Conservation (phyloP, 257 asterid species). For the Knoxia roxburghii region DNA sequence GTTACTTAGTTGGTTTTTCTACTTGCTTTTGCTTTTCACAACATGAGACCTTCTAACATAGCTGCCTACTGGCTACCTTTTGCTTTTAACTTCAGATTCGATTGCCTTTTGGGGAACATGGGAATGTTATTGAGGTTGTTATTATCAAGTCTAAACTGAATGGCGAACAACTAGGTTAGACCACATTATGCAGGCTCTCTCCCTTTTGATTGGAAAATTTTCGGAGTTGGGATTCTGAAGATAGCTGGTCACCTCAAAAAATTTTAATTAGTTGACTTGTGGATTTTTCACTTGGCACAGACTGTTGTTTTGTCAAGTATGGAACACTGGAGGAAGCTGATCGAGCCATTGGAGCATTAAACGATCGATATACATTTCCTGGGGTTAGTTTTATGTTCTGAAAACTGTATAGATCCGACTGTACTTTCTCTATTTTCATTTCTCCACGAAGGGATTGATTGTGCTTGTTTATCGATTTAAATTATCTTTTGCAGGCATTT, state of each 20-base stretch:
- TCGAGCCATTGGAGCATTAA: constrained; percentile 57
- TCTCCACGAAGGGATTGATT: not conserved
- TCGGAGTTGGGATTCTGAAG: not conserved
- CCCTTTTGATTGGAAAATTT: not conserved
- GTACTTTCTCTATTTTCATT: not conserved
- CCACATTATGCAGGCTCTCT: not conserved
- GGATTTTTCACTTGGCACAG: constrained; percentile 28
- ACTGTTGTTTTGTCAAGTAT: constrained; percentile 86
- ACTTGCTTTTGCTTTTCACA: not conserved
- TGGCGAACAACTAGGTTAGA: constrained; percentile 67
- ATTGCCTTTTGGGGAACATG: constrained; percentile 56
- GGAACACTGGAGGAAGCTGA: constrained; percentile 66
- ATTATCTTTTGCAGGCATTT: constrained; percentile 38
- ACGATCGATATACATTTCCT: constrained; percentile 52
- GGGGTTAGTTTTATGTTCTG: constrained; percentile 60
- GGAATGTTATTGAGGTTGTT: constrained; percentile 66
- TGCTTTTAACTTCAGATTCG: constrained; percentile 31
- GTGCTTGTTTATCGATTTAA: not conserved
- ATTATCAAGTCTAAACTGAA: constrained; percentile 69
- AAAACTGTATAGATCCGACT: not conserved
- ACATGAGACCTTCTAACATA: not conserved
- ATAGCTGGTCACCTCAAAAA: not conserved
- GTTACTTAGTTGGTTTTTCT: not conserved
- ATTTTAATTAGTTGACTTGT: not conserved
- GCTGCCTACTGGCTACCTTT: not conserved